phyloP scores from a whole-genome alignment of 306 rosid genomes.

The Sechiopsis laciniata region DNA sequence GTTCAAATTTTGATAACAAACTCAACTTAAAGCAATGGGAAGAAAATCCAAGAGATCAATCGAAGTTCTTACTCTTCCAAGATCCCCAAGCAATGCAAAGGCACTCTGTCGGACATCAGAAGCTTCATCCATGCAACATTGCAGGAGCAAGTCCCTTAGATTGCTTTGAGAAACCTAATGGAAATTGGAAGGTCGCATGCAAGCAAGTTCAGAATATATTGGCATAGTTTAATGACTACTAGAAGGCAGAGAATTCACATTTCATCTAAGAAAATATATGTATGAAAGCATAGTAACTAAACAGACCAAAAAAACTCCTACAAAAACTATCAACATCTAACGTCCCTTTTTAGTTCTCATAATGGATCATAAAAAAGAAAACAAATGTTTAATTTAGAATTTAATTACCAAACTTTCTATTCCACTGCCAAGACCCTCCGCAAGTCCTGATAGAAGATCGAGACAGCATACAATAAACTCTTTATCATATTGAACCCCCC shows the following conservation, averaged over 20 bases:
- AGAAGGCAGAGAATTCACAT: slow-evolving; percentile 15
- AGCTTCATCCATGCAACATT: slow-evolving; percentile 85
- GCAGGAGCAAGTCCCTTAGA: slow-evolving; percentile 75
- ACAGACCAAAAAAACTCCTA: not conserved
- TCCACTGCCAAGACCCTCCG: slow-evolving; percentile 99
- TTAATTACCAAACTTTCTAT: slow-evolving; percentile 85
- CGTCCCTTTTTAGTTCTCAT: not conserved
- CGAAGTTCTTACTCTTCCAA: slow-evolving; percentile 72
- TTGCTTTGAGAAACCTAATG: slow-evolving; percentile 78
- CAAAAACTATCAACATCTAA: slow-evolving; percentile 5
- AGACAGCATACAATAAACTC: slow-evolving; percentile 94
- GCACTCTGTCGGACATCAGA: slow-evolving; percentile 92
- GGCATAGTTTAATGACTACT: not conserved
- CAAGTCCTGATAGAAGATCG: slow-evolving; percentile 94
- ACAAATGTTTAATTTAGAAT: slow-evolving; percentile 10
- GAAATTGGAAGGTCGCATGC: slow-evolving; percentile 17
- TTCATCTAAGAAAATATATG: not conserved
- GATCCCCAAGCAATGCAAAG: slow-evolving; percentile 96
- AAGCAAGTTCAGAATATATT: slow-evolving; percentile 20
- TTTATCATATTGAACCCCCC: slow-evolving; percentile 82
- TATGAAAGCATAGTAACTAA: not conserved
- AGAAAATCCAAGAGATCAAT: slow-evolving; percentile 11
- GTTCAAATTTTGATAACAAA: not conserved
- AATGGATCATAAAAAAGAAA: not conserved
- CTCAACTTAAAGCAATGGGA: not conserved